Conservation (phyloP, 441 rosid genomes). For the Euphorbia schlechtendalii region DNA sequence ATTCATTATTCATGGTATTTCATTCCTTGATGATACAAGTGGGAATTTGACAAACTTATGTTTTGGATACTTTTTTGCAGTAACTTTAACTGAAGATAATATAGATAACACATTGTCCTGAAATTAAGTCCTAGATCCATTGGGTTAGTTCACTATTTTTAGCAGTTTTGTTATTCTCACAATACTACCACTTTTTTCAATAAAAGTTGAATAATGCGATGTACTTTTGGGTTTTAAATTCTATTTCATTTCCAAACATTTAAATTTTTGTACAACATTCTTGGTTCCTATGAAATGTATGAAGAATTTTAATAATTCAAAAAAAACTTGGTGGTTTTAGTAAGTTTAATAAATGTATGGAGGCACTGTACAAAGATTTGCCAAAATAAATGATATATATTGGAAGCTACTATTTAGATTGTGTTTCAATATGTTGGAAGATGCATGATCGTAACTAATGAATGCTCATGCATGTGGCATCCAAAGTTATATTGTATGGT, state of each 20-base stretch:
- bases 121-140: neutral
- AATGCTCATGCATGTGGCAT: too few species aligned
- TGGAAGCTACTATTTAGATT: neutral
- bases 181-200: neutral
- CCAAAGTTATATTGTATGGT: too few species aligned
- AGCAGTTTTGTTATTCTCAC: neutral
- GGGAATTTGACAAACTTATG: constrained; percentile 2
- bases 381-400: neutral
- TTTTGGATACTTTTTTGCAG: neutral
- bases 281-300: neutral
- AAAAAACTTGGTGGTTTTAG: neutral
- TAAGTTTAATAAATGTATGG: neutral
- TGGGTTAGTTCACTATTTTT: constrained; percentile 3
- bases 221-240: neutral
- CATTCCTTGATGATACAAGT: neutral
- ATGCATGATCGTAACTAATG: too few species aligned
- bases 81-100: neutral
- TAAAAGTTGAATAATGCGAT: neutral
- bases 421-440: neutral
- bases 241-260: too few species aligned
- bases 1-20: neutral
- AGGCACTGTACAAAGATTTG: neutral
- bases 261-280: neutral
- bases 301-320: neutral
- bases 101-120: neutral